Evolutionary conservation across 2,329 filamentous ascomycete genomes (phyloP).

Genomic region (Alternaria incomplexa): DNA sequence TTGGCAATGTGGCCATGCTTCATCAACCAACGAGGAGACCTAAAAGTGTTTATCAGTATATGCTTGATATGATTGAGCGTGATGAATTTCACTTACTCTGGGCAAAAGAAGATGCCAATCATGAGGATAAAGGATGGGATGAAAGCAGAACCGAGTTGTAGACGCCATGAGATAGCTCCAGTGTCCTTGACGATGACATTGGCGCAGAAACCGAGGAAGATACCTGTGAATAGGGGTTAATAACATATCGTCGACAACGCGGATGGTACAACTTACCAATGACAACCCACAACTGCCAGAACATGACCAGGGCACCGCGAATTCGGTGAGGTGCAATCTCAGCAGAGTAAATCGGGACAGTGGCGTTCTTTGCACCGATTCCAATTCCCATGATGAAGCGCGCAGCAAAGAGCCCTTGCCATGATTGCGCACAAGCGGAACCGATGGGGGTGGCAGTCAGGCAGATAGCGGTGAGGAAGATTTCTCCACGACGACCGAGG

Average conservation of each 20-base stretch:
- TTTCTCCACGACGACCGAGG: conserved; percentile 45
- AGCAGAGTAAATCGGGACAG: conserved; percentile 44
- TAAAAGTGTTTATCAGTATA: not conserved
- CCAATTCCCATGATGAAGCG: conserved; percentile 46
- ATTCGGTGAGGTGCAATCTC: conserved; percentile 44
- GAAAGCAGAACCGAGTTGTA: conserved; percentile 49
- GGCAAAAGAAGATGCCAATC: conserved; percentile 46
- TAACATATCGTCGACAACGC: conserved; percentile 10
- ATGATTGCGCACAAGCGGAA: conserved; percentile 45
- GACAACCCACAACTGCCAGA: conserved; percentile 50
- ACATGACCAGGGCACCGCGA: conserved; percentile 48
- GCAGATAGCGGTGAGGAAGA: conserved; percentile 45
- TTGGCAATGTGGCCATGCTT: conserved; percentile 44
- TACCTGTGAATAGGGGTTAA: conserved; percentile 34
- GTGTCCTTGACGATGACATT: conserved; percentile 55
- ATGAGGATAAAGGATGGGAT: conserved; percentile 48
- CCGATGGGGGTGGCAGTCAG: conserved; percentile 48
- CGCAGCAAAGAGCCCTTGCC: conserved; percentile 45
- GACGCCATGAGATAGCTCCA: conserved; percentile 43
- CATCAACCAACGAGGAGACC: conserved; percentile 49
- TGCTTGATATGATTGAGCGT: not conserved
- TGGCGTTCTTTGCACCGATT: conserved; percentile 43
- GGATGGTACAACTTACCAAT: conserved; percentile 23
- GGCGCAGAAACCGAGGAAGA: conserved; percentile 56
- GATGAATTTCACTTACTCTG: conserved; percentile 26